A percentile compares a stretch with the other conserved stretches of the same genome.
These are phyloP conservation scores for Phragmites australis DNA, from an alignment of 176 grass and related monocot genomes.

Conservation along the genomic window DNA sequence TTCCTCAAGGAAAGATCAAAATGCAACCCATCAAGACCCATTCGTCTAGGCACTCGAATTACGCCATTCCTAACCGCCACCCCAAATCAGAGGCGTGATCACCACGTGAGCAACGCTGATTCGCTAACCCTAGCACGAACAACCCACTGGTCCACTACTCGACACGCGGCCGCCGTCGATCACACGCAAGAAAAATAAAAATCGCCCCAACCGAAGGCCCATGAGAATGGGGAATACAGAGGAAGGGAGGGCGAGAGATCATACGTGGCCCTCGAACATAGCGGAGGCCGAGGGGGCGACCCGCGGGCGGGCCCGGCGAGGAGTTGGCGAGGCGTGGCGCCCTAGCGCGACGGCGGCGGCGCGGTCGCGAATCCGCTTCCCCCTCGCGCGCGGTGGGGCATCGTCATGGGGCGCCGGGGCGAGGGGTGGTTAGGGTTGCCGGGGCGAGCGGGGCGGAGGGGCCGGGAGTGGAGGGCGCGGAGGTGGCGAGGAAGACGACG, in stretches of 20 bases:
- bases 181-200: neutral
- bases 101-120: neutral
- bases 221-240: neutral
- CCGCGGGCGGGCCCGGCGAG: conserved; percentile 8
- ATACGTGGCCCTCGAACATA: conserved; percentile 70
- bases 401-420: conserved; percentile 25
- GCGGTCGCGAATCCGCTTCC: conserved; percentile 26
- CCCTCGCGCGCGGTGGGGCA: conserved; percentile 7
- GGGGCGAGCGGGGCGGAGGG: neutral
- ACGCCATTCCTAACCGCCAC: neutral
- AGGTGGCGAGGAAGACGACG: conserved; percentile 38
- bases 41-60: conserved; percentile 3
- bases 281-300: conserved; percentile 16
- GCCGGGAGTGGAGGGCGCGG: neutral
- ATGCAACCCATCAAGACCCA: conserved; percentile 5
- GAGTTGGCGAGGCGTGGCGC: neutral
- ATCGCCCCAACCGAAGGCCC: neutral
- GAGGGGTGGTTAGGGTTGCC: conserved; percentile 20
- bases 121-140: neutral
- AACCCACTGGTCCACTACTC: neutral
- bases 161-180: conserved; percentile 11
- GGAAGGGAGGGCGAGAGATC: neutral
- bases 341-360: conserved; percentile 22
- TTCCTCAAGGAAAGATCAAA: neutral
- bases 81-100: neutral